These are phyloP conservation scores for Suhomyces prunicola DNA, from an alignment of 805 yeast genomes.

Conservation along the genomic window DNA sequence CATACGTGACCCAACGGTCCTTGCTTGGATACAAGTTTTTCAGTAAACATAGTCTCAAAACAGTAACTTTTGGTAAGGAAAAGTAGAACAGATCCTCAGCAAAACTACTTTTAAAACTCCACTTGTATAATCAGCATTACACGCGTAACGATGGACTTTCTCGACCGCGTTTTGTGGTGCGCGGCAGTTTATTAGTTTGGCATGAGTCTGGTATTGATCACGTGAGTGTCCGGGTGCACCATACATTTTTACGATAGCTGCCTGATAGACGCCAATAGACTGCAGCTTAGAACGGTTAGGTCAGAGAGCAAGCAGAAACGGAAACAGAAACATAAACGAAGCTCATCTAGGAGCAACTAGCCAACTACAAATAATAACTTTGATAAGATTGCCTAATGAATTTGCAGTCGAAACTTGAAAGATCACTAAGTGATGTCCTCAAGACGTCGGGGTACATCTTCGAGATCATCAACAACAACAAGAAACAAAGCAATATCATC, in stretches of 20 bases:
- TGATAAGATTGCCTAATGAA: constrained; percentile 24
- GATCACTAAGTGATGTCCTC: constrained; percentile 39
- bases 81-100: not conserved
- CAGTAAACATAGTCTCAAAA: constrained; percentile 5
- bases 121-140: not conserved
- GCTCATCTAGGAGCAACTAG: not conserved
- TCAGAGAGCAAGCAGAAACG: not conserved
- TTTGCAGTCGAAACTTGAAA: constrained; percentile 37
- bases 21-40: constrained; percentile 47
- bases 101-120: not conserved
- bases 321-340: not conserved
- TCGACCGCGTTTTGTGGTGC: not conserved
- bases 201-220: not conserved
- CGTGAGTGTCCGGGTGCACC: not conserved
- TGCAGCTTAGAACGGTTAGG: not conserved
- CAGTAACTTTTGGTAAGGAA: not conserved
- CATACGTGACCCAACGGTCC: constrained; percentile 90
- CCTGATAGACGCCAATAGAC: not conserved
- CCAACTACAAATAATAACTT: not conserved
- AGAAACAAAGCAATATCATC: constrained; percentile 38
- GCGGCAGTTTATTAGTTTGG: not conserved
- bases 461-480: constrained; percentile 40
- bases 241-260: not conserved
- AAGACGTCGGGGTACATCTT: constrained; percentile 43
- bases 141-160: not conserved